Conservation (phyloP, 257 asterid genomes). For the Gardenia jasminoides region DNA sequence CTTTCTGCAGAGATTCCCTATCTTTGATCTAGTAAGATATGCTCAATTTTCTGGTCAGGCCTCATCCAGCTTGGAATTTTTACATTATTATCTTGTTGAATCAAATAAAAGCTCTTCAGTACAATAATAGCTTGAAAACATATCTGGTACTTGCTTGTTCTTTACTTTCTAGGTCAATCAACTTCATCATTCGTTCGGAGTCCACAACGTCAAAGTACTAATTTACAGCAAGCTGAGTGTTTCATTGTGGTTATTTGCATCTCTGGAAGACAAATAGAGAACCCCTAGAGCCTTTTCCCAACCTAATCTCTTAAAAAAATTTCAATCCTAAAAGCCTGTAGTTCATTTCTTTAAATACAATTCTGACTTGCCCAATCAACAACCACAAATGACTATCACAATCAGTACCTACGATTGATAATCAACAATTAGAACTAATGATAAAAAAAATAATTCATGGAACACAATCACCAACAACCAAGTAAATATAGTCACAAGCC, state of each 20-base stretch:
- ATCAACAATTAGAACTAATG: no score
- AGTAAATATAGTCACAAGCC: no score
- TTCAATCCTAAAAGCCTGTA: no score
- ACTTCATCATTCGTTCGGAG: background rate
- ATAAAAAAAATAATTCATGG: no score
- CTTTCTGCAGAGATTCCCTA: background rate
- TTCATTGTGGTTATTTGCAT: slow-evolving; percentile 20
- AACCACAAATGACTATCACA: no score
- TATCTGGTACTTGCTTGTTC: background rate
- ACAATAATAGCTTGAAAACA: background rate
- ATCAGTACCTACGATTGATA: no score
- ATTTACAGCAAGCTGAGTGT: background rate
- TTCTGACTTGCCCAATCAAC: no score
- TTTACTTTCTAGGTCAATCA: background rate
- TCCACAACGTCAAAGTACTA: background rate
- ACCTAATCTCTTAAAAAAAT: no score
- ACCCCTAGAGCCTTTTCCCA: slow-evolving; percentile 90
- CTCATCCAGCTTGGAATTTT: background rate
- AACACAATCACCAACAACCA: no score
- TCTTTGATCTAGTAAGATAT: no score
- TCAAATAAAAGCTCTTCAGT: background rate
- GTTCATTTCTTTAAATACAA: no score
- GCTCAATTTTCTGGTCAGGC: no score
- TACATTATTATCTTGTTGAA: background rate
- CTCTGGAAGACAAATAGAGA: slow-evolving; percentile 76